phyloP scores from a whole-genome alignment of 2,329 filamentous ascomycete genomes.

The Cercospora sesami region DNA sequence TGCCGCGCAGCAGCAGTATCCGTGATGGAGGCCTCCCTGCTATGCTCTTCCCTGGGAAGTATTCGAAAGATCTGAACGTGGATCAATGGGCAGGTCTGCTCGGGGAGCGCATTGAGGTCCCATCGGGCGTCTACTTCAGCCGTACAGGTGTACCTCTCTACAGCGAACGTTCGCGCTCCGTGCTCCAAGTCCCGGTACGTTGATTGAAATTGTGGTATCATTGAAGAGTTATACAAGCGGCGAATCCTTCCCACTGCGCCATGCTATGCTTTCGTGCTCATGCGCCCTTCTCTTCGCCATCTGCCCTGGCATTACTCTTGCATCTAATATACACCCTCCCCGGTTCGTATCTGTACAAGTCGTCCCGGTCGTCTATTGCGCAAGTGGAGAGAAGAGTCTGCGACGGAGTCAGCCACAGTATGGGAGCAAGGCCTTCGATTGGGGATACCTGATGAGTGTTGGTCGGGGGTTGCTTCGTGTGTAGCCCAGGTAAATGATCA shows the following conservation, averaged over 20 bases:
- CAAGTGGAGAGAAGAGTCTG: slow-evolving; percentile 37
- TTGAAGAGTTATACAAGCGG: slow-evolving; percentile 5
- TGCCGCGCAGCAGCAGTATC: neutral
- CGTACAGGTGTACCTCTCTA: neutral
- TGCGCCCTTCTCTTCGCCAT: slow-evolving; percentile 10
- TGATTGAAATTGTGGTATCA: slow-evolving; percentile 10
- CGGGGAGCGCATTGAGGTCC: neutral
- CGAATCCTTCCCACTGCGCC: slow-evolving; percentile 13
- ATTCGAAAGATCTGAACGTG: neutral
- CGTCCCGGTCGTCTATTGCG: slow-evolving; percentile 30
- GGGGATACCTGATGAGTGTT: slow-evolving; percentile 65
- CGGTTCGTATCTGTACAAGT: slow-evolving; percentile 7
- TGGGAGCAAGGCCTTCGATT: neutral
- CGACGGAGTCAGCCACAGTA: slow-evolving; percentile 14
- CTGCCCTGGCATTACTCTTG: neutral
- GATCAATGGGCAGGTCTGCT: neutral
- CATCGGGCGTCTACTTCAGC: neutral
- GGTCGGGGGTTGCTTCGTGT: slow-evolving; percentile 91
- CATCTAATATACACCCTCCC: slow-evolving; percentile 25
- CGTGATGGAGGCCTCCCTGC: neutral
- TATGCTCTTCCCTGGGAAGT: neutral
- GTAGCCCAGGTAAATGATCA: slow-evolving; percentile 97
- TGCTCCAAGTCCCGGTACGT: neutral
- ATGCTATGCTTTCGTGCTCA: slow-evolving; percentile 20
- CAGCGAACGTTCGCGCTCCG: neutral